Percentiles rank a stretch among this genome's conserved stretches.
These are phyloP conservation scores for Dryas integrifolia DNA, from an alignment of 331 rosid species.

Conservation along the genomic window DNA sequence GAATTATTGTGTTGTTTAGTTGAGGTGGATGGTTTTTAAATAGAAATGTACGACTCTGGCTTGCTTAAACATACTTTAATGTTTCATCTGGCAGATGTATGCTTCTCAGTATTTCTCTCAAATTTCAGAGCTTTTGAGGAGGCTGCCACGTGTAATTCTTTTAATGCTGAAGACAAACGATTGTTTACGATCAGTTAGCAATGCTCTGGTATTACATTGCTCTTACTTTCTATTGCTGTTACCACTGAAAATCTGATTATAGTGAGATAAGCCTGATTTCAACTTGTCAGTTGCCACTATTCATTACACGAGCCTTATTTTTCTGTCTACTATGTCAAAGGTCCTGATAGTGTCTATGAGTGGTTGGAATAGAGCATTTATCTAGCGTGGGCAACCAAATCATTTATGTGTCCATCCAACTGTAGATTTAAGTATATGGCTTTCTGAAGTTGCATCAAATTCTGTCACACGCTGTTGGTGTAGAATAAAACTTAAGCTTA, in stretches of 20 bases:
- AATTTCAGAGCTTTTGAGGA: constrained; percentile 88
- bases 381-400: background rate
- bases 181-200: constrained; percentile 88
- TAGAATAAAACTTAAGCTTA: background rate
- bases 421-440: background rate
- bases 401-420: background rate
- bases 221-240: constrained; percentile 5
- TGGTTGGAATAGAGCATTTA: background rate
- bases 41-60: background rate
- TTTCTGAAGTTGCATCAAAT: background rate
- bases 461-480: background rate
- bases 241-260: background rate
- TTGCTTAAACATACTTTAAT: constrained; percentile 16
- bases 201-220: constrained; percentile 56
- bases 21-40: constrained; percentile 11
- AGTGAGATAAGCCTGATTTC: background rate
- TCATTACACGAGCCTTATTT: background rate
- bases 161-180: constrained; percentile 98
- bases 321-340: background rate
- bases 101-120: constrained; percentile 87
- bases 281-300: background rate
- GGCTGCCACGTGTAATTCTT: constrained; percentile 88
- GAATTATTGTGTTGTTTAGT: constrained; percentile 3
- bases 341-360: background rate
- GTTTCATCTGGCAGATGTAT: constrained; percentile 66